Base-by-base conservation (phyloP, 768 basidiomycete species). In the Tephrocybe sp. region DNA sequence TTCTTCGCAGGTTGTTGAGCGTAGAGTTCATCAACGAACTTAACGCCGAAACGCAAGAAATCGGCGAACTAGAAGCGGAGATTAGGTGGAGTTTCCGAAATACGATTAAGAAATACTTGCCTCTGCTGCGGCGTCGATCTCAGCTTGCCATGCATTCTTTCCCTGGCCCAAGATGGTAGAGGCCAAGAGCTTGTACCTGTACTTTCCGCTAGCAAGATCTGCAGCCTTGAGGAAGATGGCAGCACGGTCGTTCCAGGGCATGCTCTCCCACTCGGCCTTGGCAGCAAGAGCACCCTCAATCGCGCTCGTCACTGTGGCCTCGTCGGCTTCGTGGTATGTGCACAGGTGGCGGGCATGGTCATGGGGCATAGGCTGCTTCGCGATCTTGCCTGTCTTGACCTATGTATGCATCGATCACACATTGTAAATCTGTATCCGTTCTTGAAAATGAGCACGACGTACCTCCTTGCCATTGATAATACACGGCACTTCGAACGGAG, bases 71-170 rank as follows among this genome's bases (percentile, higher is more conserved):
- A 60, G 32, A 56, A 20, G 36, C 32, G 47, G 60, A 33, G 55
- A 45, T 16, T 32, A 38, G 35, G 55, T 26, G 54, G 11, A 20
- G 41, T 33, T 20, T 22, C 40, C 4, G 40, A 42, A 16, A 44
- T n/a, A 34, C 19, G 30, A 39, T 13, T 14, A 19, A 30, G 16
- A 19, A 36, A 11, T 41, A 52, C 80, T 38, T 51, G 92, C 92
- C 86, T 99, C 97, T 4, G 97, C 96, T 14, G 94, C 97, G 48
- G 97, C 92, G 67, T 99, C 97, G 56, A 99, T 98, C 77, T 99
- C 97, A 13, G 97, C 97, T 73, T 99, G 97, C 97, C 97, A 99
- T 13, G 80, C 87, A 66, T 98, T 99, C 83, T 99, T 99, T 36
- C 97, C 97, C 72, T 99, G 97, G 13, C 97, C 97, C 41, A 99